phyloP scores from a whole-genome alignment of 116 monocot genomes.

The Papilionanthe hybrid region DNA sequence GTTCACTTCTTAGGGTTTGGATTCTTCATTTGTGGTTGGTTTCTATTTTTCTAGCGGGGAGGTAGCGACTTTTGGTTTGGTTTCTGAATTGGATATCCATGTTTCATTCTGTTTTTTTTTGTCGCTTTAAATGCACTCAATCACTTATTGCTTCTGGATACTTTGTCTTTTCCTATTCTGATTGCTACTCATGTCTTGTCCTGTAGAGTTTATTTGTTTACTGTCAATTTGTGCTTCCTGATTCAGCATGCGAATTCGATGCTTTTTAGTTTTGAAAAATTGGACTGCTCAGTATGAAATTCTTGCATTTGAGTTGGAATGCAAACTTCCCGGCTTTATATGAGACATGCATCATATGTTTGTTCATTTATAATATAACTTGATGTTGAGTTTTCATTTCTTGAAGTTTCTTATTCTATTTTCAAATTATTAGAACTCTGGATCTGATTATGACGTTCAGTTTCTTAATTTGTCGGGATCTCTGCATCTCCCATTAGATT shows the following conservation, averaged over 20 bases:
- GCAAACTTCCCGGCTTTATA: not conserved
- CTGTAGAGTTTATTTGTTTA: not conserved
- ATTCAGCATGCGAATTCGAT: not conserved
- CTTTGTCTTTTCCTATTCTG: not conserved
- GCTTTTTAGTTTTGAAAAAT: not conserved
- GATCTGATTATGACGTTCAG: not conserved
- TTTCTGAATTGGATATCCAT: not conserved
- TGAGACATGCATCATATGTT: not conserved
- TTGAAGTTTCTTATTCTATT: not conserved
- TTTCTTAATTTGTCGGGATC: not conserved
- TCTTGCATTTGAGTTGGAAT: not conserved
- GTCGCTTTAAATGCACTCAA: not conserved
- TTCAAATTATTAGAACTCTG: not conserved
- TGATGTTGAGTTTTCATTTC: not conserved
- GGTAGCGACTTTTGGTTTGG: not conserved
- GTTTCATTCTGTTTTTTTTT: not conserved
- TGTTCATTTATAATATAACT: not conserved
- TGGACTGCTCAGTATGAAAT: not conserved
- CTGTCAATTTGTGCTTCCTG: not conserved
- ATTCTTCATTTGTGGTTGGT: not conserved
- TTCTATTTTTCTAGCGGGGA: not conserved
- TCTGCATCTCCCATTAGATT: not conserved
- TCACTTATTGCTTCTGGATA: not conserved
- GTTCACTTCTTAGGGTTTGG: conserved; percentile 4
- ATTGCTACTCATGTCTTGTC: not conserved